Base-by-base conservation (phyloP, 202 grass and related monocot genomes). In the Panicum virgatum region DNA sequence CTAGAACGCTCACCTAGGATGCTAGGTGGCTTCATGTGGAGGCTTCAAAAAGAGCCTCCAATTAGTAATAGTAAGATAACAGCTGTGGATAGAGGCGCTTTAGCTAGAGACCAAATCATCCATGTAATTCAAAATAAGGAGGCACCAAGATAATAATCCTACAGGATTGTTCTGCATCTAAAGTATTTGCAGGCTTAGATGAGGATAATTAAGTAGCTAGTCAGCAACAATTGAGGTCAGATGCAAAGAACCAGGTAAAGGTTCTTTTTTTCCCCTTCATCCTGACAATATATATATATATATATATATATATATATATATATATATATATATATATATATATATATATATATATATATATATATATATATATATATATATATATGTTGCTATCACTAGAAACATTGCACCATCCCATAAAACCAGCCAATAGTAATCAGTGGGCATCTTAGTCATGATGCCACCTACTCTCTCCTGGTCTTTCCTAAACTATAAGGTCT, bases 391-490 rank as follows among this genome's bases (percentile, higher is more conserved):
- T 91, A 65, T 91, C 78, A 57, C 67, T 61, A 59, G 60, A 85
- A 88, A 74, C 40, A 78, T 72, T 62, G 63, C 77, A 82, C 45
- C 72, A 38, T 83, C 79, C 43, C 73, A 83, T 62, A 90, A 89
- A 90, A 86, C 83, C 7, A 39, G 37, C 60, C 67, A 86, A 86
- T 77, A 84, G 69, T 88, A 88, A 88, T 80, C 69, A 74, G 43
- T 79, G 42, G 83, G 74, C 79, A 85, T 77, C 71, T 88, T 85
- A 69, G 70, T 88, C 82, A 78, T 85, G 48, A 91, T 86, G 36
- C 54, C 52, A 86, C 78, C 69, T 76, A 80, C 69, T 89, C 60
- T 73, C 51, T 66, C 83, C 42, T 38, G 57, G 34, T 73, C 58
- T 80, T 74, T 73, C 69, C 61, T 80, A 75, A 75, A 84, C 61